Evolutionary conservation across 2,329 filamentous ascomycete genomes (phyloP).

Genomic region (Beauveria medogensis): DNA sequence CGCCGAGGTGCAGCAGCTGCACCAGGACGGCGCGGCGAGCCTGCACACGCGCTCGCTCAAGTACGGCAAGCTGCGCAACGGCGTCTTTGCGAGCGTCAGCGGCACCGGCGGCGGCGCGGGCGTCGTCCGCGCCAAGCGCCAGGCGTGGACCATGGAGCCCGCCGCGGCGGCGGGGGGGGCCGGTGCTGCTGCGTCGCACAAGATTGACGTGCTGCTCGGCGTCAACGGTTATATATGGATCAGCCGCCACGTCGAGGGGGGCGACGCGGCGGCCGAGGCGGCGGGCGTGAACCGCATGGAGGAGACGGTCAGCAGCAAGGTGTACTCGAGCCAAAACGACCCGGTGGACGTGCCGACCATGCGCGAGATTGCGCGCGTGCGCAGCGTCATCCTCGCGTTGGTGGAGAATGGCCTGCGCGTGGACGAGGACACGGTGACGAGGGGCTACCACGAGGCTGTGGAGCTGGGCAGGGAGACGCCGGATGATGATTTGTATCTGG

Average conservation of each 20-base stretch:
- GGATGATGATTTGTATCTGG: conserved; percentile 52
- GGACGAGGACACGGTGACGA: conserved; percentile 81
- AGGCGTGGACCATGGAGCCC: conserved; percentile 73
- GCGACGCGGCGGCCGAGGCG: conserved; percentile 40
- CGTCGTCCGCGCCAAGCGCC: conserved; percentile 73
- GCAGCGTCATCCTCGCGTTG: conserved; percentile 72
- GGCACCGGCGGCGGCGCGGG: conserved; percentile 81
- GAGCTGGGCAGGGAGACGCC: conserved; percentile 60
- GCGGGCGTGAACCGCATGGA: conserved; percentile 74
- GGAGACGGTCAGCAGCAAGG: conserved; percentile 73
- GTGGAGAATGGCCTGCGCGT: conserved; percentile 77
- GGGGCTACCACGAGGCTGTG: conserved; percentile 73
- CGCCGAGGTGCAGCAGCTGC: conserved; percentile 87
- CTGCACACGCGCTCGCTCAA: conserved; percentile 86
- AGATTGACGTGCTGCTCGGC: conserved; percentile 79
- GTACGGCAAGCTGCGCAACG: conserved; percentile 93
- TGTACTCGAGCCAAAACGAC: conserved; percentile 95
- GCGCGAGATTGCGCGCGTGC: conserved; percentile 78
- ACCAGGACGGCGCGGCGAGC: conserved; percentile 75
- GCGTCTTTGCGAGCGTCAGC: conserved; percentile 74
- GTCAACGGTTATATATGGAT: conserved; percentile 99
- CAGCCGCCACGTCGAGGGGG: conserved; percentile 67
- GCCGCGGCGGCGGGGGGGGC: not conserved
- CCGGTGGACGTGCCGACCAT: conserved; percentile 67
- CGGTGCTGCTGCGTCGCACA: conserved; percentile 42